Base-by-base conservation (phyloP, 1,139 yeast genomes). In the Torulaspora pretoriensis region DNA sequence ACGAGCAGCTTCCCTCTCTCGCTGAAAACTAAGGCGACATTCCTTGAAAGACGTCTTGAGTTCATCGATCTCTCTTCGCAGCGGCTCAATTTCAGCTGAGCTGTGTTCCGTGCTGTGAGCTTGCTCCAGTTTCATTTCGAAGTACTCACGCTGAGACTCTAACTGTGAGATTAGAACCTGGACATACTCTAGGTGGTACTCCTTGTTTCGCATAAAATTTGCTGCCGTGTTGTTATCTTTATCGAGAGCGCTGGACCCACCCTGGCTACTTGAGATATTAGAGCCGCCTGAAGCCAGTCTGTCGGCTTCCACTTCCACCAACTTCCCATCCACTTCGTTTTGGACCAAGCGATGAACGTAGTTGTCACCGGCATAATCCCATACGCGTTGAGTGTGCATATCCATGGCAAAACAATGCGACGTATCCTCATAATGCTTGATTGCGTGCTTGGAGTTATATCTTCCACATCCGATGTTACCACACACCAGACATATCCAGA, bases 401-500 rank as follows among this genome's bases (percentile, higher is more conserved):
- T 89, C 96, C 96, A 90, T 88, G 0, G 96, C 86, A 68, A 87
- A 90, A 59, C 96, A 86, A 64, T 90, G 97, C 2, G 86, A 83
- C 0, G 95, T 82, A 12, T 71, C 71, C 14, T 81, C 77, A 63
- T 80, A 89, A 64, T 90, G 97, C 52, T 82, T 78, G 38, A 86
- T 77, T 0, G 96, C 95, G 68, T 90, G 97, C 43, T 86, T 90
- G 40, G 82, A 80, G 42, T 88, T 86, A 62, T 90, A 90, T 52
- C 97, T 68, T 10, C 96, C 95, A 68, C 97, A 90, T 0, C 96
- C 97, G 24, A 88, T 72, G 51, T 80, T 78, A 0, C 97, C 97
- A 69, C 97, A 90, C 12, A 87, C 80, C 30, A 90, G 69, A 65
- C 97, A 90, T 8, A 88, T 82, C 97, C 97, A 90, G 23, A 89